Evolutionary conservation across 2,329 filamentous ascomycete genomes (phyloP).

Genomic region (Chrysoporthe deuterocubensis): DNA sequence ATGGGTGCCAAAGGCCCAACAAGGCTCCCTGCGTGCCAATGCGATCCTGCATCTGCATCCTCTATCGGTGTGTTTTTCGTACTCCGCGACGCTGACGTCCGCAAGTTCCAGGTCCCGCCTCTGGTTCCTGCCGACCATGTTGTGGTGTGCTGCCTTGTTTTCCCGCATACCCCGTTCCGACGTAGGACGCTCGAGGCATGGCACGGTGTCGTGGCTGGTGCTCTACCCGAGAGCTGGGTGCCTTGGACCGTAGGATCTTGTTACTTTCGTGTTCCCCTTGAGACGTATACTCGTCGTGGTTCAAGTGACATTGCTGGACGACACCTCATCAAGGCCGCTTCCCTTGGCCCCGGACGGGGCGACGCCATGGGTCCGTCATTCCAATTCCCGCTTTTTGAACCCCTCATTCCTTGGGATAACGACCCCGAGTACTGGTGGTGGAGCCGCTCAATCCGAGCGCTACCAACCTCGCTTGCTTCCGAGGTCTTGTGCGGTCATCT

Average conservation of each 20-base stretch:
- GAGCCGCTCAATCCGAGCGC: conserved; percentile 6
- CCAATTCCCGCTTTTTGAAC: conserved; percentile 15
- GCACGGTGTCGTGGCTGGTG: background rate
- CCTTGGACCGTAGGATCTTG: background rate
- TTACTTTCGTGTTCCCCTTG: background rate
- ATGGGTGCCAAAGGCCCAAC: background rate
- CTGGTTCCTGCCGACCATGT: background rate
- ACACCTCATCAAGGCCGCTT: conserved; percentile 4
- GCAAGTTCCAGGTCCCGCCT: background rate
- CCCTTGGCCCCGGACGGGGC: background rate
- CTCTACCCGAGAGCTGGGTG: background rate
- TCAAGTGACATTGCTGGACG: conserved; percentile 6
- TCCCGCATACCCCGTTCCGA: background rate
- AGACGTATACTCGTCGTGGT: too few species aligned
- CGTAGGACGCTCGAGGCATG: background rate
- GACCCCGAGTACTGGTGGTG: conserved; percentile 1
- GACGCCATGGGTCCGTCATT: conserved; percentile 8
- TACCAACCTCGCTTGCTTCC: conserved; percentile 18
- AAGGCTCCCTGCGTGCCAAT: background rate
- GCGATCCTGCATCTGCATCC: conserved; percentile 5
- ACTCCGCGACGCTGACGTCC: background rate
- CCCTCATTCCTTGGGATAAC: background rate
- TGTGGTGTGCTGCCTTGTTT: background rate
- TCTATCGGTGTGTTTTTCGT: background rate
- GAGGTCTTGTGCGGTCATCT: conserved; percentile 11